A percentile compares a stretch with the other conserved stretches of the same genome.
Evolutionary conservation across 495 filamentous ascomycete genomes (phyloP).

Genomic region (Geoglossum glabrum): DNA sequence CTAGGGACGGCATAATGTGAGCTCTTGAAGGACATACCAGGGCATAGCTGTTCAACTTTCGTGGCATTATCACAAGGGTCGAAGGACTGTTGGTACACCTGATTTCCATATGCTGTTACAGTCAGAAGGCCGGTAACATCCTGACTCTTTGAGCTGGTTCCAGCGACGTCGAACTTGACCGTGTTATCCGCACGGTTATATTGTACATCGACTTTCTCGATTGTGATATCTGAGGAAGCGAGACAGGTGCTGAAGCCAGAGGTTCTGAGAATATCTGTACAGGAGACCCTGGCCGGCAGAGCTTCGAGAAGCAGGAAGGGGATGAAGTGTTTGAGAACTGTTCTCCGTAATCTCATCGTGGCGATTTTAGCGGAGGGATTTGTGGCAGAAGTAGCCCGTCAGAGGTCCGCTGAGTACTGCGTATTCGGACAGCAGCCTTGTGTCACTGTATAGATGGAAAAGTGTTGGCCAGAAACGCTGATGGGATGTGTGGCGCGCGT

Average conservation of each 20-base stretch:
- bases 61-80: slow-evolving; percentile 54
- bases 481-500: neutral
- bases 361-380: neutral
- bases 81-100: slow-evolving; percentile 63
- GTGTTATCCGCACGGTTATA: slow-evolving; percentile 54
- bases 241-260: slow-evolving; percentile 60
- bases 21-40: slow-evolving; percentile 32
- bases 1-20: neutral
- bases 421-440: neutral
- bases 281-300: slow-evolving; percentile 27
- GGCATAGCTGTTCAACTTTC: slow-evolving; percentile 57
- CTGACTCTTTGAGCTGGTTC: slow-evolving; percentile 49
- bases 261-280: slow-evolving; percentile 57
- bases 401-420: neutral
- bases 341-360: neutral
- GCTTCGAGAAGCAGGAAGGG: neutral
- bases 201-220: slow-evolving; percentile 53
- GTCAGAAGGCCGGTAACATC: slow-evolving; percentile 64
- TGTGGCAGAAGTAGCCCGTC: neutral
- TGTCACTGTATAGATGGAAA: neutral
- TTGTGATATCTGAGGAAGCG: slow-evolving; percentile 40
- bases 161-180: slow-evolving; percentile 67
- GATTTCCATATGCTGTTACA: slow-evolving; percentile 69
- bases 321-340: neutral
- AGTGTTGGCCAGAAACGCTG: neutral